Percentiles rank a stretch among this genome's conserved stretches.
Conservation (phyloP, 768 basidiomycete genomes). For the Leccinum obscurum region DNA sequence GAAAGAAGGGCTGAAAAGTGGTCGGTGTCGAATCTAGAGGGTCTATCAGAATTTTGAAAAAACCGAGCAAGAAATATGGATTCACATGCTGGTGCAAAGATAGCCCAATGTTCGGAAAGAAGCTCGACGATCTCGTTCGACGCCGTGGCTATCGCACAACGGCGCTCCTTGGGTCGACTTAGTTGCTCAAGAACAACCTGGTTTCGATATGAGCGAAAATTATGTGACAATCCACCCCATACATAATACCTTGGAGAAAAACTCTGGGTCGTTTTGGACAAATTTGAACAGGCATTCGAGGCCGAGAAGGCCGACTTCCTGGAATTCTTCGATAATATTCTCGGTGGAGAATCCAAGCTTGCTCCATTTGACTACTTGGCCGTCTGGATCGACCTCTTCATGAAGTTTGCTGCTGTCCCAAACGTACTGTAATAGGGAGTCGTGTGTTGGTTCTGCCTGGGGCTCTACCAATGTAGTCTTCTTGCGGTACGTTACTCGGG, state of each 20-base stretch:
- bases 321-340: slow-evolving; percentile 73
- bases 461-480: slow-evolving; percentile 79
- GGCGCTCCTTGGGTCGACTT: slow-evolving; percentile 66
- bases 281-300: slow-evolving; percentile 81
- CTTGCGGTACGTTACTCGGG: slow-evolving; percentile 76
- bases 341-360: slow-evolving; percentile 78
- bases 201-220: slow-evolving; percentile 10
- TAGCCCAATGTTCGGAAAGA: slow-evolving; percentile 81
- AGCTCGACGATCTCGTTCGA: slow-evolving; percentile 87
- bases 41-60: slow-evolving; percentile 4
- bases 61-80: slow-evolving; percentile 16
- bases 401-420: slow-evolving; percentile 64
- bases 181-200: slow-evolving; percentile 81
- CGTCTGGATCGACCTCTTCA: slow-evolving; percentile 51
- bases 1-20: slow-evolving; percentile 83
- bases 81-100: slow-evolving; percentile 83
- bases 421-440: slow-evolving; percentile 57
- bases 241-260: slow-evolving; percentile 63
- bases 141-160: slow-evolving; percentile 81
- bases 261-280: slow-evolving; percentile 65
- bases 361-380: slow-evolving; percentile 64
- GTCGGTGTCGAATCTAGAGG: slow-evolving; percentile 69
- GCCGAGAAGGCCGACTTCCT: slow-evolving; percentile 76
- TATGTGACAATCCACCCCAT: not conserved
- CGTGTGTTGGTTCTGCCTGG: slow-evolving; percentile 58